These are phyloP conservation scores for Limnanthes douglasii DNA, from an alignment of 345 rosid species.

Conservation along the genomic window DNA sequence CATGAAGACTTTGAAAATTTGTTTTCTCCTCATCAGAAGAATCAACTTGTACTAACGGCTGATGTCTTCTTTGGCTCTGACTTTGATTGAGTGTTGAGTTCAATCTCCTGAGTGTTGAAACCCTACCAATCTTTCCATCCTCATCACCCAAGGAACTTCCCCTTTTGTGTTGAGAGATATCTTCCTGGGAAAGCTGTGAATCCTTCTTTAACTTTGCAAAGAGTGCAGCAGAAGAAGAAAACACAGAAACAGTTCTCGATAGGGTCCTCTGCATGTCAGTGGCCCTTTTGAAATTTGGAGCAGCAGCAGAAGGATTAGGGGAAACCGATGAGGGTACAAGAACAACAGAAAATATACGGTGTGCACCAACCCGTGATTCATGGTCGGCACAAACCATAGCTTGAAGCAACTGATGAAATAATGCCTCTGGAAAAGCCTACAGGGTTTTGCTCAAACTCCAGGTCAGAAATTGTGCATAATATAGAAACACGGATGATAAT, in stretches of 20 bases:
- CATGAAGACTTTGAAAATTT: conserved; percentile 19
- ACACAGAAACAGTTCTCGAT: conserved; percentile 56
- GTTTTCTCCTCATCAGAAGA: conserved; percentile 11
- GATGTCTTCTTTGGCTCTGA: conserved; percentile 8
- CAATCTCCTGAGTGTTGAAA: conserved; percentile 24
- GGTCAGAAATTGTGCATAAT: no score
- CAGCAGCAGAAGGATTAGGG: conserved; percentile 16
- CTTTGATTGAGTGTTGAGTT: conserved; percentile 23
- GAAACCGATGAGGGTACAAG: conserved; percentile 59
- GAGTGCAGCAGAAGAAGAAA: conserved; percentile 66
- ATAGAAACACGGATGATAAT: not conserved
- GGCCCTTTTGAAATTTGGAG: conserved; percentile 19
- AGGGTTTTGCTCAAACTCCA: conserved; percentile 8
- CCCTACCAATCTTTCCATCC: conserved; percentile 16
- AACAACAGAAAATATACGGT: conserved; percentile 53
- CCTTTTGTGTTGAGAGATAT: not conserved
- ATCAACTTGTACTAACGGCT: conserved; percentile 1
- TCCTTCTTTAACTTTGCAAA: conserved; percentile 36
- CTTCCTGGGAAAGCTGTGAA: conserved; percentile 17
- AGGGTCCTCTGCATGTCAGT: conserved; percentile 39
- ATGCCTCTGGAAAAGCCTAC: conserved; percentile 63
- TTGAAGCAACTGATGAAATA: conserved; percentile 50
- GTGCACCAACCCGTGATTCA: conserved; percentile 58
- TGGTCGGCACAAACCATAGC: conserved; percentile 54
- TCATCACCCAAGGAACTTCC: not conserved